Percentiles rank a stretch among this genome's conserved stretches.
Evolutionary conservation across 495 filamentous ascomycete species (phyloP).

Genomic region (Schizothecium vesticola): DNA sequence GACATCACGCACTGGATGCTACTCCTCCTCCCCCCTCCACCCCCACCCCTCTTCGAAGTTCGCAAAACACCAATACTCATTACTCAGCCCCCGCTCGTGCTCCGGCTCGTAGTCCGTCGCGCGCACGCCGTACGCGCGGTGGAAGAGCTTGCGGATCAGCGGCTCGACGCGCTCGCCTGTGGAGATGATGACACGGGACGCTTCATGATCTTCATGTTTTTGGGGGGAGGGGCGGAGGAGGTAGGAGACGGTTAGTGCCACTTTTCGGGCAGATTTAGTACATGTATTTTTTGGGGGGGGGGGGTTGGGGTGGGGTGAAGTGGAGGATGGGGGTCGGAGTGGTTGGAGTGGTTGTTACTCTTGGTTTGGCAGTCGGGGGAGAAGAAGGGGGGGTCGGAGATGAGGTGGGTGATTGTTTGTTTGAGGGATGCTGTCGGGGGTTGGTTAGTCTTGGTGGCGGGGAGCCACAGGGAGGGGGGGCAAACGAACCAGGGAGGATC

Average conservation of each 20-base stretch:
- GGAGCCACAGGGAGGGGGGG: slow-evolving; percentile 5
- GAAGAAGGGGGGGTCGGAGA: slow-evolving; percentile 73
- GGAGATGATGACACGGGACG: slow-evolving; percentile 52
- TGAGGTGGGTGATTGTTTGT: slow-evolving; percentile 57
- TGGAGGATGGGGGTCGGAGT: slow-evolving; percentile 5
- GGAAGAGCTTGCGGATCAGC: slow-evolving; percentile 48
- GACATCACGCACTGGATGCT: no score
- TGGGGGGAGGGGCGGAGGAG: slow-evolving; percentile 33
- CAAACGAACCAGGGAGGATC: slow-evolving; percentile 49
- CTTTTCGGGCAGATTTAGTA: slow-evolving; percentile 31
- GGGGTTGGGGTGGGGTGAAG: not conserved
- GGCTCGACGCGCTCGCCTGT: slow-evolving; percentile 67
- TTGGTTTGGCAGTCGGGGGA: slow-evolving; percentile 78
- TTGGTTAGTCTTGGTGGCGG: not conserved
- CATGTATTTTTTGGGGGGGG: not conserved
- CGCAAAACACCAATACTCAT: slow-evolving; percentile 73
- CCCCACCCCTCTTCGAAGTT: slow-evolving; percentile 55
- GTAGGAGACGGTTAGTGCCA: slow-evolving; percentile 68
- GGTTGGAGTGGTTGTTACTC: no score
- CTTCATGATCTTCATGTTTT: no score
- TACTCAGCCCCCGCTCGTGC: slow-evolving; percentile 65
- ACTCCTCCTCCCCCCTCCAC: slow-evolving; percentile 26
- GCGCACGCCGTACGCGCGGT: slow-evolving; percentile 36
- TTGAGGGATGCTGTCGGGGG: slow-evolving; percentile 47
- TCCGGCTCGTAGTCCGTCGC: slow-evolving; percentile 57